These are phyloP conservation scores for Rhodomyrtus tomentosa DNA, from an alignment of 345 rosid genomes.

Conservation along the genomic window DNA sequence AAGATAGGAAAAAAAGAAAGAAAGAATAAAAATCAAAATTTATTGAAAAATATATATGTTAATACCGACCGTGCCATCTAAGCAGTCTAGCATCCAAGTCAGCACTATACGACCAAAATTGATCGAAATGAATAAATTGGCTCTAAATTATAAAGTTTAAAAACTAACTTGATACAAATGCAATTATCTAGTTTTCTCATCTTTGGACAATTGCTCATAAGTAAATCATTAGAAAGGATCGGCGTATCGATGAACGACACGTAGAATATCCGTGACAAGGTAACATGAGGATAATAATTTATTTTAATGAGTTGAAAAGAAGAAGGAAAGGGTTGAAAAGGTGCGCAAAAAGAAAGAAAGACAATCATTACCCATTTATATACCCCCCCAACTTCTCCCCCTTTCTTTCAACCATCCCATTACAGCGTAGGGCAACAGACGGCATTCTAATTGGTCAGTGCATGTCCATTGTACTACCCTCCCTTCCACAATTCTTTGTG, in stretches of 20 bases:
- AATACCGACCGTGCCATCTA: too few species aligned
- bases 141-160: too few species aligned
- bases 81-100: too few species aligned
- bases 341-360: background rate
- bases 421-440: background rate
- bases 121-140: too few species aligned
- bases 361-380: background rate
- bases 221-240: background rate
- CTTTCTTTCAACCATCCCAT: background rate
- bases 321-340: background rate
- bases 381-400: background rate
- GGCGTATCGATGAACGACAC: background rate
- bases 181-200: background rate
- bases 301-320: background rate
- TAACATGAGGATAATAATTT: background rate
- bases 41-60: too few species aligned
- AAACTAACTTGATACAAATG: too few species aligned
- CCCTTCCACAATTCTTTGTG: background rate
- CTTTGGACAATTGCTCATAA: background rate
- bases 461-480: background rate
- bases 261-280: background rate
- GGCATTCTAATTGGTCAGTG: background rate
- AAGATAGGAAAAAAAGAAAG: too few species aligned
- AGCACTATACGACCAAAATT: too few species aligned
- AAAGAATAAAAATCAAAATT: too few species aligned